Base-by-base conservation (phyloP, 768 basidiomycete species). In the Lactarius tabidus region DNA sequence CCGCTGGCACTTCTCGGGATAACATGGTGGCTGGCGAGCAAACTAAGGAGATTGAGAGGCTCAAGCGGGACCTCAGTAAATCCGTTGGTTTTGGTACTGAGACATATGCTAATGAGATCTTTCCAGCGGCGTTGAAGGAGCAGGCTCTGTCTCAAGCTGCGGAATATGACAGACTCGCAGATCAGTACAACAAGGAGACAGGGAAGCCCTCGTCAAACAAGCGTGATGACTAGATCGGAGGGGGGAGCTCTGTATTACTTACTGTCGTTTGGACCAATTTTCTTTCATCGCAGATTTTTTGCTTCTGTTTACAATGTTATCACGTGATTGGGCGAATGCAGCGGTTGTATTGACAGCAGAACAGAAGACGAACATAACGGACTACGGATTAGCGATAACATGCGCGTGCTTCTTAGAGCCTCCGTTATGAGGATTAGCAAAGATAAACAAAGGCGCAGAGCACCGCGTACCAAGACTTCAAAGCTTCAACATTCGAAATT, bases 121-220 rank as follows among this genome's bases (percentile, higher is more conserved):
- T 41, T 52, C 10, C 70, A 93, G 91, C 86, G 23, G 89, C 87
- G 23, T 75, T 95, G 61, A 92, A 93, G 80, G 89, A 87, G 76
- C 93, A 95, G 74, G 89, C 91, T 0, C 74, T 79, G 1, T 88
- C 90, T 70, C 91, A 94, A 68, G 87, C 85, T 5, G 80, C 79
- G 28, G 91, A 94, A 72, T 95, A 90, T 71, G 88, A 93, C 77
- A 81, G 92, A 60, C 84, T 95, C 60, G 89, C 91, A 1, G 88
- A 85, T 5, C 84, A 87, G 75, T 85, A 86, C 76, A 92, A 91
- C 74, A 79, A 85, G 64, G 81, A 84, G 57, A 88, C 88, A 1
- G 90, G 90, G 3, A 74, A 75, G 41, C n/a, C 65, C 10, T 73
- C 75, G 1, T 83, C 81, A 20, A 75, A 83, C 78, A 93, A 93